These are phyloP conservation scores for Marsdenia floribunda DNA, from an alignment of 257 asterid species.

Conservation along the genomic window DNA sequence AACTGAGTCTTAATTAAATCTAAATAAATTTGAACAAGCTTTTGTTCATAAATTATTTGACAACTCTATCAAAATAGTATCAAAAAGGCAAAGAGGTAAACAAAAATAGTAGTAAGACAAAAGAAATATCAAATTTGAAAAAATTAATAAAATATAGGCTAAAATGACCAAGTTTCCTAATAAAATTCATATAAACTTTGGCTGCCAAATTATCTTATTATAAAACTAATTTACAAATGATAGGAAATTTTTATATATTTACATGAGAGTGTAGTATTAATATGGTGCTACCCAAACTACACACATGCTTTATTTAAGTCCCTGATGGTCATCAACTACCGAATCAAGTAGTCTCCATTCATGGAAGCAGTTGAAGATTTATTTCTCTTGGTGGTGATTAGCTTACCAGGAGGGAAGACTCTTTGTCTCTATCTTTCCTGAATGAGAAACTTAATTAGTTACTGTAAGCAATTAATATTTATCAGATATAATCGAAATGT, in stretches of 20 bases:
- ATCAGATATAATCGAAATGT: too few species aligned
- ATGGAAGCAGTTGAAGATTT: background rate
- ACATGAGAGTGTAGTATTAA: background rate
- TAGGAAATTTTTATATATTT: background rate
- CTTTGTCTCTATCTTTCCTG: conserved; percentile 9
- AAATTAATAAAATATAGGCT: too few species aligned
- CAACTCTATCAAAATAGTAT: too few species aligned
- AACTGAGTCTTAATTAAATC: too few species aligned
- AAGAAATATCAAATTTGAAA: too few species aligned
- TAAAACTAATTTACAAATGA: background rate
- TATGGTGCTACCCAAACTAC: background rate
- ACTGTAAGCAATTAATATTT: background rate
- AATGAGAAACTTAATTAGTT: background rate
- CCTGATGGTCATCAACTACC: conserved; percentile 1
- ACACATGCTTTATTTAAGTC: background rate
- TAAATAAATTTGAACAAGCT: too few species aligned
- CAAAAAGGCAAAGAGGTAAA: too few species aligned
- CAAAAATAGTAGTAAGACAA: too few species aligned
- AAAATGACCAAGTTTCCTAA: too few species aligned
- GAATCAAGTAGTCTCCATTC: background rate
- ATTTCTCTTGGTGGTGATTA: background rate
- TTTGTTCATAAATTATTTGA: too few species aligned
- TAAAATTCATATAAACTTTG: too few species aligned
- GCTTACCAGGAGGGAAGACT: background rate
- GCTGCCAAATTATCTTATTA: background rate